phyloP scores from a whole-genome alignment of 257 asterid genomes.

The Voacanga thouarsii region DNA sequence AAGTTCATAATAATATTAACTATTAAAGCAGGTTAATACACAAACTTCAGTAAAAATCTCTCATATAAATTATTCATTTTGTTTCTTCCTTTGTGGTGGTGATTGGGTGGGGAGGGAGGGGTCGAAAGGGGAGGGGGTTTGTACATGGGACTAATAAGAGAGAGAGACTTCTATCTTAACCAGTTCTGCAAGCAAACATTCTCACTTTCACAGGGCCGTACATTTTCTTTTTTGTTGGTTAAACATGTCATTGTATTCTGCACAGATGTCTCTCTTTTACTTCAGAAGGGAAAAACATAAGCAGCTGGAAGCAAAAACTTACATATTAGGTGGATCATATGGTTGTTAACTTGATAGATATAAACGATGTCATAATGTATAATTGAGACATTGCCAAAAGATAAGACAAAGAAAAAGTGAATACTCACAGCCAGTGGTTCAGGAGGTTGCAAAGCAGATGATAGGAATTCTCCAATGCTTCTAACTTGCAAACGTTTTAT shows the following conservation, averaged over 20 bases:
- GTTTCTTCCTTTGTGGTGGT: background rate
- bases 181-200: background rate
- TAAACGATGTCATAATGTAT: background rate
- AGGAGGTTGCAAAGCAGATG: slow-evolving; percentile 98
- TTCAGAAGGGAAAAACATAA: background rate
- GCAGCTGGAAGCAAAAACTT: background rate
- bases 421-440: slow-evolving; percentile 76
- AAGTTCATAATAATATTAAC: background rate
- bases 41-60: too few species aligned
- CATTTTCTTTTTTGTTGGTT: background rate
- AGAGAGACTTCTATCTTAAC: background rate
- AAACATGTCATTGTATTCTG: background rate
- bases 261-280: background rate
- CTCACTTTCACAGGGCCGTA: background rate
- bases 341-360: slow-evolving; percentile 1
- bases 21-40: too few species aligned
- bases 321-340: background rate
- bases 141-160: background rate
- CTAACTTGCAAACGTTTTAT: slow-evolving; percentile 88
- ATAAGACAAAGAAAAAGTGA: slow-evolving; percentile 15
- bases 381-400: background rate
- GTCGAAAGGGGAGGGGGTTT: too few species aligned
- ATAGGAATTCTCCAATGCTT: slow-evolving; percentile 75
- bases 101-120: too few species aligned
- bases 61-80: background rate